Evolutionary conservation across 345 rosid genomes (phyloP), one percentile per base, ranked within the genome.

Genomic region (Conringia planisiliqua): DNA sequence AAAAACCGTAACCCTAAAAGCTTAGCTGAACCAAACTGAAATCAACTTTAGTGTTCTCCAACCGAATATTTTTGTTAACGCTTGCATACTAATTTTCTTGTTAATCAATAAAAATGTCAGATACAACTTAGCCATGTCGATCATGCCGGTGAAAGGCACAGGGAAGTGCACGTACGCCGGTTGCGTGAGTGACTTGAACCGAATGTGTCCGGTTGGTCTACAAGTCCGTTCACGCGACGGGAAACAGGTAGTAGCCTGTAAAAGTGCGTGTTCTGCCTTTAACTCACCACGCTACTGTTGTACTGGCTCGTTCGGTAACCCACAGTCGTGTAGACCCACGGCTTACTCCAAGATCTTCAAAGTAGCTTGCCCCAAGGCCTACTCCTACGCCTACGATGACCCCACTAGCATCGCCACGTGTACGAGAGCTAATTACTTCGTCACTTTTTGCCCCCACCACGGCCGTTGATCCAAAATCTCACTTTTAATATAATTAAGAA

Each of bases 381-480:
- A 83, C 43, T 82, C 85, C 39, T 84, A 85, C 29, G 90, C 90
- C 9, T 83, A 80, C 27, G 88, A 83, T 69, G 86, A 86, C 67
- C 67, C 79, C 10, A 69, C 88, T 0, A 86, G 87, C 68, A 50
- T 60, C 7, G 77, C 80, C 22, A 85, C 86, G 18, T 80, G 85
- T 43, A 9, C 52, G 0, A 75, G 60, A 9, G 73, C 81, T 36
- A 82, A 83, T 50, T 87, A 87, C 39, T 10, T 61, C 22, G 82
- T 85, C 42, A 76, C 66, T 22, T 87, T 82, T 46, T 85, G 87
- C 58, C 78, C 78, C 52, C 80, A 55, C 57, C 58, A 6, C 2
- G 51, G 75, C 47, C 80, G 75, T 70, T 76, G 80, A 76, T 44
- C 62, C 20, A 40, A 7, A 7, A 5, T 39, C 27, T 59, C 7